Conservation (phyloP, 352 stramenopile species). For the Pythium rhizo-oryzae region DNA sequence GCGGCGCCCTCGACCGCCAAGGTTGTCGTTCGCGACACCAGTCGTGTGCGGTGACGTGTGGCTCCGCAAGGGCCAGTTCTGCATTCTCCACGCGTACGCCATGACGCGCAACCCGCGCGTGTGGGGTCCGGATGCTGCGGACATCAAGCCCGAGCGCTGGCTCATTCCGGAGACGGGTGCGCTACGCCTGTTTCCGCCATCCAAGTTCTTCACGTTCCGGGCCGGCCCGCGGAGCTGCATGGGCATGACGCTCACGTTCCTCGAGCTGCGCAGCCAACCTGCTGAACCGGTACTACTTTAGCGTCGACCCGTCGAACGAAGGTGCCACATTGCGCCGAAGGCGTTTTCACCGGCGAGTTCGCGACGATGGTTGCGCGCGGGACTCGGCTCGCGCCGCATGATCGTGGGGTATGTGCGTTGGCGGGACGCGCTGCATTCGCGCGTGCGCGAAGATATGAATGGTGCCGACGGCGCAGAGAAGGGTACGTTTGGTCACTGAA, state of each 20-base stretch:
- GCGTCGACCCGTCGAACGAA: slow-evolving; percentile 20
- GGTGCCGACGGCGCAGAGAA: no score
- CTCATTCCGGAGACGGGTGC: slow-evolving; percentile 29
- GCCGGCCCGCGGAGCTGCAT: slow-evolving; percentile 40
- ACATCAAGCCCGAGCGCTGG: slow-evolving; percentile 68
- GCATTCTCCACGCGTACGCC: slow-evolving; percentile 36
- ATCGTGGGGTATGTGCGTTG: no score
- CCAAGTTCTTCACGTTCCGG: slow-evolving; percentile 41
- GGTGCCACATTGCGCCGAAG: no score
- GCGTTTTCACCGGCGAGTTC: no score
- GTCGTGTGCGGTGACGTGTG: slow-evolving; percentile 38
- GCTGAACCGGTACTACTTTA: slow-evolving; percentile 18
- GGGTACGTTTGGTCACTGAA: no score
- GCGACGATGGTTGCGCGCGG: no score
- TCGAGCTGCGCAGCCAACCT: slow-evolving; percentile 39
- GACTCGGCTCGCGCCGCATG: no score
- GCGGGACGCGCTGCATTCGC: no score
- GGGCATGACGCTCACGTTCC: slow-evolving; percentile 36
- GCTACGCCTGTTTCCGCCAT: slow-evolving; percentile 11
- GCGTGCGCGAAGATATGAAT: no score
- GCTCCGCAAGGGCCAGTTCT: slow-evolving; percentile 29
- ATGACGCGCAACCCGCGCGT: slow-evolving; percentile 34
- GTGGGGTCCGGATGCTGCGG: slow-evolving; percentile 55
- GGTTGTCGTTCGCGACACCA: slow-evolving; percentile 55
- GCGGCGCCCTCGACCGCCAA: slow-evolving; percentile 61